These are phyloP conservation scores for Gossypium davidsonii DNA, from an alignment of 441 rosid species.

Conservation along the genomic window DNA sequence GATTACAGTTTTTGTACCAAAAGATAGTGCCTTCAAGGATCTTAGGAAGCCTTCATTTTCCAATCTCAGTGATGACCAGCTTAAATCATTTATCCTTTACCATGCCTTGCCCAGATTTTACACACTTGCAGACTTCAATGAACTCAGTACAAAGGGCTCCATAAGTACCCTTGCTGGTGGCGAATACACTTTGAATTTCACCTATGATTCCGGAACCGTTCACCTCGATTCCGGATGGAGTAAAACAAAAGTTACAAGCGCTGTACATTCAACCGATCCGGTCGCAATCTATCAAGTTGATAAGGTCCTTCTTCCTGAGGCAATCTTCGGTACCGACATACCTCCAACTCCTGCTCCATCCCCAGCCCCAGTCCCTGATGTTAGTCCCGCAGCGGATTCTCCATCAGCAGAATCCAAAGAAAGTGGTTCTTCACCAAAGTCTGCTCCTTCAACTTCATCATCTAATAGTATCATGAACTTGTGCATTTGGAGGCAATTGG, in stretches of 20 bases:
- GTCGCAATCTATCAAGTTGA: constrained; percentile 80
- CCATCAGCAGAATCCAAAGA: constrained; percentile 38
- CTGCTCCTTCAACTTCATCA: constrained; percentile 37
- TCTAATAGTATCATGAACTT: constrained; percentile 24
- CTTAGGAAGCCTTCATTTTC: constrained; percentile 61
- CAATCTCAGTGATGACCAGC: constrained; percentile 64
- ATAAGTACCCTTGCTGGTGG: constrained; percentile 70
- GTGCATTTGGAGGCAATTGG: constrained; percentile 33
- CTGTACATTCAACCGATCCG: constrained; percentile 70
- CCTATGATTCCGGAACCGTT: constrained; percentile 62
- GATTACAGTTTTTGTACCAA: constrained; percentile 76
- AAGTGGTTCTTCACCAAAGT: constrained; percentile 25
- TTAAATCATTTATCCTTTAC: constrained; percentile 67
- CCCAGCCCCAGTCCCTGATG: constrained; percentile 46
- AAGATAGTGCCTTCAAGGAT: constrained; percentile 63
- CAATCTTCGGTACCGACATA: constrained; percentile 81
- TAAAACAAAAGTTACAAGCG: constrained; percentile 67
- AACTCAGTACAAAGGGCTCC: constrained; percentile 60
- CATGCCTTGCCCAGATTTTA: constrained; percentile 77
- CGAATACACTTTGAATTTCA: constrained; percentile 57
- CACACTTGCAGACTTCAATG: constrained; percentile 67
- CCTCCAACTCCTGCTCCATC: constrained; percentile 91
- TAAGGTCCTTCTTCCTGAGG: constrained; percentile 72
- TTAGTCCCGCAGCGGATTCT: constrained; percentile 52
- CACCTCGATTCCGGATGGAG: constrained; percentile 71